Percentiles rank a stretch among this genome's conserved stretches.
Evolutionary conservation across 176 grass and related monocot genomes (phyloP).

Genomic region (Zea luxurians): DNA sequence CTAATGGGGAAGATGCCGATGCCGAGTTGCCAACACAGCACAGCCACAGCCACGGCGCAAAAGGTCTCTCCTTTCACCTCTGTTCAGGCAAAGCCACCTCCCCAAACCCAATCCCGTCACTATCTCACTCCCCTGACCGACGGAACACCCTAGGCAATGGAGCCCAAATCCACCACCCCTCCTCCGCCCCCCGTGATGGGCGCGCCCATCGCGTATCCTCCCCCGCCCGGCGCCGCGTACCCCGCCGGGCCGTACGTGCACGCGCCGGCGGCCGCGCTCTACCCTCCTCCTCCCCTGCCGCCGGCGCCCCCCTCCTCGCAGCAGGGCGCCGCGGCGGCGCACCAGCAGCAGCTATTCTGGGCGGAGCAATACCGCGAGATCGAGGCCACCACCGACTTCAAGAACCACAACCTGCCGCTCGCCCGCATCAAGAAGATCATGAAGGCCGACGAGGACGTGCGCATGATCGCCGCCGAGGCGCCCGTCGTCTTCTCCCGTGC

Average conservation of each 20-base stretch:
- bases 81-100: background rate
- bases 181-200: conserved; percentile 41
- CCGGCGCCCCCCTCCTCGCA: conserved; percentile 16
- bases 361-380: conserved; percentile 88
- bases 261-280: conserved; percentile 44
- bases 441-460: conserved; percentile 98
- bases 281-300: conserved; percentile 32
- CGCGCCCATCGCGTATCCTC: conserved; percentile 46
- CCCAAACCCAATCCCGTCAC: conserved; percentile 11
- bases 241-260: conserved; percentile 23
- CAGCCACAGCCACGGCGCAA: too few relatives aligned
- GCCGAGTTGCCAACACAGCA: too few relatives aligned
- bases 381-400: conserved; percentile 78
- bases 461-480: conserved; percentile 97
- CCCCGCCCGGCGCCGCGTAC: conserved; percentile 25
- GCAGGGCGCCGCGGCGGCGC: conserved; percentile 41
- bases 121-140: conserved; percentile 14
- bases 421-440: conserved; percentile 99
- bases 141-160: conserved; percentile 54
- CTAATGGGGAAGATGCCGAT: too few relatives aligned
- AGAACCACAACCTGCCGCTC: conserved; percentile 93
- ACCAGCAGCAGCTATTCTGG: conserved; percentile 83
- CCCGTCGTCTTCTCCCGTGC: conserved; percentile 89
- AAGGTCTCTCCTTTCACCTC: background rate
- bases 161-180: conserved; percentile 59